These are phyloP conservation scores for Gracilariopsis chorda DNA, from an alignment of 23 red algal genomes.

Conservation along the genomic window DNA sequence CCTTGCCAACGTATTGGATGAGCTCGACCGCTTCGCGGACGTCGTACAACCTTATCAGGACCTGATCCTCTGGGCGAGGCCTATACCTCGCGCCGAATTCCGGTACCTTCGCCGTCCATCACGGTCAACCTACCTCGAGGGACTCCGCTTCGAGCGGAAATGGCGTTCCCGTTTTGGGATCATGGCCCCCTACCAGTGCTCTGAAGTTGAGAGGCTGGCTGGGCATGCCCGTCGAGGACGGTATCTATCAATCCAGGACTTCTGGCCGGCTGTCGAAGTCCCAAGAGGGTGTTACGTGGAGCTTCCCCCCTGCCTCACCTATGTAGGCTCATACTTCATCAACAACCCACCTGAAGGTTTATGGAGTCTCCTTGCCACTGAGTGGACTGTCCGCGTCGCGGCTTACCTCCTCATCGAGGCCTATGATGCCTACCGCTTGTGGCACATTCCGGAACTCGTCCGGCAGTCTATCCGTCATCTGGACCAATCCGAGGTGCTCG, in stretches of 20 bases:
- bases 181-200: background rate
- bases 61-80: too few relatives aligned
- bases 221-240: background rate
- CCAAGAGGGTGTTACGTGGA: background rate
- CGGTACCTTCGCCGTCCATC: too few relatives aligned
- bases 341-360: background rate
- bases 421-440: background rate
- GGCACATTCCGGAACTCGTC: background rate
- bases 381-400: conserved; percentile 3
- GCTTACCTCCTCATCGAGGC: background rate
- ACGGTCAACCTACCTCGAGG: background rate
- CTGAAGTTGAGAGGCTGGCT: background rate
- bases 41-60: too few relatives aligned
- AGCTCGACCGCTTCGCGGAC: too few relatives aligned
- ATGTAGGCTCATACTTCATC: background rate
- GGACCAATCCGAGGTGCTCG: background rate
- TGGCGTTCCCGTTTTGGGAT: background rate
- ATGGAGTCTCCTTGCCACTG: background rate
- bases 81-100: too few relatives aligned
- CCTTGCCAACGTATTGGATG: too few relatives aligned
- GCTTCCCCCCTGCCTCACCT: background rate
- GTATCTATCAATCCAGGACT: background rate
- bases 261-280: background rate
- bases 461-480: background rate
- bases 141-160: background rate